phyloP scores from a whole-genome alignment of 2,329 filamentous ascomycete species.

The Fusarium euwallaceae region DNA sequence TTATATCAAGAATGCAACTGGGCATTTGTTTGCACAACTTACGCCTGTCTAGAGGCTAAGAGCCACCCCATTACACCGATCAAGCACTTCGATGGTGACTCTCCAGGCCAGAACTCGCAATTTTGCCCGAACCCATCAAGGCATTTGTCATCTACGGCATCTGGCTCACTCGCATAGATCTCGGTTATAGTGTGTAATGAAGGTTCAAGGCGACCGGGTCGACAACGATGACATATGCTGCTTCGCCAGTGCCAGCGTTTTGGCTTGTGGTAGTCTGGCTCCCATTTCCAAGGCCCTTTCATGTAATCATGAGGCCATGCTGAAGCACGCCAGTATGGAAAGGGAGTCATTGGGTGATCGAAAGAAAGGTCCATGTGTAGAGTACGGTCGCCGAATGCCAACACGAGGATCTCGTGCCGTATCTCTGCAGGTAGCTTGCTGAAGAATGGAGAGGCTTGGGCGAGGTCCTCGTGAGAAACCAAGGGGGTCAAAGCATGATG shows the following conservation, averaged over 20 bases:
- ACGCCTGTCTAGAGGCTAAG: slow-evolving; percentile 4
- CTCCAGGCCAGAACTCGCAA: neutral
- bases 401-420: neutral
- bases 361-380: slow-evolving; percentile 4
- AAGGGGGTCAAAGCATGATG: neutral
- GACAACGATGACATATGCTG: slow-evolving; percentile 13
- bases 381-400: slow-evolving; percentile 1
- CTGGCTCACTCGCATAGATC: neutral
- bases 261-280: neutral
- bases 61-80: slow-evolving; percentile 13
- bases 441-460: neutral
- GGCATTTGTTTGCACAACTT: neutral
- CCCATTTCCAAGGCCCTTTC: neutral
- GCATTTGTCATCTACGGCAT: neutral
- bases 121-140: neutral
- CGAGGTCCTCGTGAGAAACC: neutral
- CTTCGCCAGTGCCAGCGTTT: slow-evolving; percentile 19
- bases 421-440: neutral
- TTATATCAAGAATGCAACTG: neutral
- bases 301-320: neutral
- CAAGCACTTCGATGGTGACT: neutral
- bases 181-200: fast-evolving
- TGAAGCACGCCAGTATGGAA: neutral
- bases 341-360: neutral
- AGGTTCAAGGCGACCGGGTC: neutral